Evolutionary conservation across 2,329 filamentous ascomycete genomes (phyloP).

Genomic region (Paracoccidioides brasiliensis): DNA sequence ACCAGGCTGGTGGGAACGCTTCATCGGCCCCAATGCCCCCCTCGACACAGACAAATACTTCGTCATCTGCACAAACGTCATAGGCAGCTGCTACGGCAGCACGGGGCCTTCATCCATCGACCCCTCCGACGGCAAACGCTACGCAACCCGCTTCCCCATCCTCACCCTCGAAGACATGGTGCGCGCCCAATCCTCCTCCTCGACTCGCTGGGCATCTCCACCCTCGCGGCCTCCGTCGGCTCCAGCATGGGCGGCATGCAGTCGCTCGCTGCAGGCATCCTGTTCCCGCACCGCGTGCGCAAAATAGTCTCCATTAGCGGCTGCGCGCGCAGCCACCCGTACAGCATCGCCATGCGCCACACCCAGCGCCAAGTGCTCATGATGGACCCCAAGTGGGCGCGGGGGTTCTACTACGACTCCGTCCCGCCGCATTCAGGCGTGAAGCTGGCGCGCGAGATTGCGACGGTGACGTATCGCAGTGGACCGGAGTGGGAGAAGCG

Average conservation of each 20-base stretch:
- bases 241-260: constrained; percentile 99
- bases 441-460: constrained; percentile 95
- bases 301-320: constrained; percentile 82
- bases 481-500: constrained; percentile 96
- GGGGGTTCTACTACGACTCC: constrained; percentile 81
- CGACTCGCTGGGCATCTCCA: constrained; percentile 61
- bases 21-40: constrained; percentile 76
- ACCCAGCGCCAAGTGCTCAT: constrained; percentile 95
- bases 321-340: constrained; percentile 87
- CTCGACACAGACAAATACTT: constrained; percentile 87
- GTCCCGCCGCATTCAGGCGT: constrained; percentile 91
- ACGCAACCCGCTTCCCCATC: constrained; percentile 91
- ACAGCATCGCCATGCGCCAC: constrained; percentile 97
- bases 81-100: constrained; percentile 91
- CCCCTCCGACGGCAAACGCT: constrained; percentile 73
- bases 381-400: constrained; percentile 97
- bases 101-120: constrained; percentile 83
- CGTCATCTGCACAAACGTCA: constrained; percentile 89
- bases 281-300: constrained; percentile 71
- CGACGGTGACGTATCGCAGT: constrained; percentile 91
- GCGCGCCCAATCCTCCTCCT: constrained; percentile 77
- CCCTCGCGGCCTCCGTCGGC: constrained; percentile 82
- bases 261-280: constrained; percentile 69
- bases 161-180: constrained; percentile 97
- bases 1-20: constrained; percentile 97